Percentiles rank a stretch among this genome's conserved stretches.
phyloP scores from a whole-genome alignment of 352 stramenopile genomes.

The Pythium brassicae region DNA sequence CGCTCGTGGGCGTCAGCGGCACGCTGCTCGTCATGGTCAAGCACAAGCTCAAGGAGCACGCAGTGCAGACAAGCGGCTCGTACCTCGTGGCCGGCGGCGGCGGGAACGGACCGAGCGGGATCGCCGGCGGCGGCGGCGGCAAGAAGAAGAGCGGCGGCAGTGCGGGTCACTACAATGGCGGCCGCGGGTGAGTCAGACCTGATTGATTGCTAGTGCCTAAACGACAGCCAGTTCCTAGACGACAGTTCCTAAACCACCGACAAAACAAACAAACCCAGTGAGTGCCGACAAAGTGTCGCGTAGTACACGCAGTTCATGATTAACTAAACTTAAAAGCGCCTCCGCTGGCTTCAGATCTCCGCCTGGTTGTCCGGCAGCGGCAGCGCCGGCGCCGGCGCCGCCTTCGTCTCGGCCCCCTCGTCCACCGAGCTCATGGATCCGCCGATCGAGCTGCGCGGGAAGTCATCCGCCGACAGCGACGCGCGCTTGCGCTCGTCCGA shows the following conservation, averaged over 20 bases:
- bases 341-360: constrained; percentile 31
- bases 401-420: constrained; percentile 15
- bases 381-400: background rate
- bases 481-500: constrained; percentile 40
- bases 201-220: too few species aligned
- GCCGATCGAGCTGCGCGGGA: constrained; percentile 13
- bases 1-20: constrained; percentile 57
- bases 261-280: too few species aligned
- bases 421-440: constrained; percentile 17
- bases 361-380: constrained; percentile 28
- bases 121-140: background rate
- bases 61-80: constrained; percentile 4
- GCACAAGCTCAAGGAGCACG: constrained; percentile 43
- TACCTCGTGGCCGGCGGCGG: constrained; percentile 4
- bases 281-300: too few species aligned
- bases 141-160: background rate
- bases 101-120: background rate
- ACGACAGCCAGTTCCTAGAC: background rate
- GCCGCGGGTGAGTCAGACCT: background rate
- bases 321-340: background rate
- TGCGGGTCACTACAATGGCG: background rate
- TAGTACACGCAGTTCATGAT: background rate
- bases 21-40: constrained; percentile 75
- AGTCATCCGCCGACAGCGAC: constrained; percentile 15
- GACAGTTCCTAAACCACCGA: too few species aligned